These are phyloP conservation scores for Oryza meyeriana DNA, from an alignment of 176 grass and related monocot genomes.

Conservation along the genomic window DNA sequence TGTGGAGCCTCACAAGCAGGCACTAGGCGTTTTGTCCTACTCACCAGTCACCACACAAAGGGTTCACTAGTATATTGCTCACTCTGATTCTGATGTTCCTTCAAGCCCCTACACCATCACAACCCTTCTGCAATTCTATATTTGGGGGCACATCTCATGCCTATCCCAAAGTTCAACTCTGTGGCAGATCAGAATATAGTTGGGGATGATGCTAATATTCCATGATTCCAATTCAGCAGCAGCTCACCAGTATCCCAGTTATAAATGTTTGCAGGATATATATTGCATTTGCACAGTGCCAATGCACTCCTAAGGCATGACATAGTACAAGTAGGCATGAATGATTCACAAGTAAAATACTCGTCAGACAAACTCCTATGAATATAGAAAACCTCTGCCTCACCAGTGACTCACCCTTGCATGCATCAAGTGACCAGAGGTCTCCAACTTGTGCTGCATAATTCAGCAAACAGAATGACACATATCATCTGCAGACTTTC, in stretches of 20 bases:
- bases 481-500: constrained; percentile 33
- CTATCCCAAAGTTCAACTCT: constrained; percentile 54
- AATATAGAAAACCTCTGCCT: constrained; percentile 28
- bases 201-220: constrained; percentile 49
- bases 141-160: constrained; percentile 49
- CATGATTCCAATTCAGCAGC: constrained; percentile 40
- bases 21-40: constrained; percentile 60
- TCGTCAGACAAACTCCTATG: constrained; percentile 33
- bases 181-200: constrained; percentile 37
- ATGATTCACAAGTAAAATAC: constrained; percentile 41
- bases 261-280: constrained; percentile 21
- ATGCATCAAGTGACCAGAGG: constrained; percentile 33
- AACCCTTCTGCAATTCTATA: constrained; percentile 40
- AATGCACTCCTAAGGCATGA: constrained; percentile 25
- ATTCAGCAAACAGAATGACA: constrained; percentile 60
- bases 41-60: constrained; percentile 33
- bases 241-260: constrained; percentile 48
- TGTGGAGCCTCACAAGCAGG: constrained; percentile 57
- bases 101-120: constrained; percentile 40
- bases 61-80: constrained; percentile 38
- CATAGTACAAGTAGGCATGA: constrained; percentile 38
- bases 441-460: constrained; percentile 41
- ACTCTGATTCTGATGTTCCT: constrained; percentile 49
- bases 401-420: constrained; percentile 30
- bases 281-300: background rate